These are phyloP conservation scores for Nicotiana sylvestris DNA, from an alignment of 257 asterid genomes.

Conservation along the genomic window DNA sequence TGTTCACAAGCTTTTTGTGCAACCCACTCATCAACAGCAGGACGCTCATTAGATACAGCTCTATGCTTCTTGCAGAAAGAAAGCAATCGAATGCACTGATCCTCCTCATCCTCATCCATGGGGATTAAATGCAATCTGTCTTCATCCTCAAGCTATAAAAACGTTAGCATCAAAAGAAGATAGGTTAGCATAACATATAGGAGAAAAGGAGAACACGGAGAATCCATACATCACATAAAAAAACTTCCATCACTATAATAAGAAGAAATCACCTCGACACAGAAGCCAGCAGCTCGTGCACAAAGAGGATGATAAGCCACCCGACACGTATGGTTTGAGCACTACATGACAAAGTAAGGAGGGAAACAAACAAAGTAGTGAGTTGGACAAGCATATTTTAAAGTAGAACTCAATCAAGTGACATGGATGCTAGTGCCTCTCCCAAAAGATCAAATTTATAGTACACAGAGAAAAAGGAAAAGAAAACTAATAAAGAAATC, in stretches of 20 bases:
- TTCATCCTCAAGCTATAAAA: slow-evolving; percentile 78
- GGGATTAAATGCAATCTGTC: slow-evolving; percentile 66
- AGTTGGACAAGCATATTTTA: neutral
- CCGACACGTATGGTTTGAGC: slow-evolving; percentile 74
- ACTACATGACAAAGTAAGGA: slow-evolving; percentile 43
- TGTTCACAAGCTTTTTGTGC: slow-evolving; percentile 39
- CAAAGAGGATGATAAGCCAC: slow-evolving; percentile 98
- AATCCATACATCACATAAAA: slow-evolving; percentile 6
- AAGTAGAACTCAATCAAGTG: neutral
- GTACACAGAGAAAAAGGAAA: neutral
- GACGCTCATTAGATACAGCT: slow-evolving; percentile 62
- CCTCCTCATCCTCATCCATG: slow-evolving; percentile 80
- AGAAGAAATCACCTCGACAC: slow-evolving; percentile 70
- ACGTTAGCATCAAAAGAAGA: slow-evolving; percentile 10
- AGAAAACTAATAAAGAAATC: neutral
- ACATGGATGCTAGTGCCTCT: neutral
- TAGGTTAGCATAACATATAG: neutral
- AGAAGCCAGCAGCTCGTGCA: slow-evolving; percentile 99
- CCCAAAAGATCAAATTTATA: neutral
- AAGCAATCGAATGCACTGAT: slow-evolving; percentile 78
- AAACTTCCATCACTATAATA: neutral
- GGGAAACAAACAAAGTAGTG: neutral
- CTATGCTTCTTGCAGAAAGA: slow-evolving; percentile 92
- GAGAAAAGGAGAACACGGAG: neutral
- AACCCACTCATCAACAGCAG: slow-evolving; percentile 42